A percentile compares a stretch with the other conserved stretches of the same genome.
Conservation (phyloP, 176 grass and related monocot species). For the Cocos nucifera region DNA sequence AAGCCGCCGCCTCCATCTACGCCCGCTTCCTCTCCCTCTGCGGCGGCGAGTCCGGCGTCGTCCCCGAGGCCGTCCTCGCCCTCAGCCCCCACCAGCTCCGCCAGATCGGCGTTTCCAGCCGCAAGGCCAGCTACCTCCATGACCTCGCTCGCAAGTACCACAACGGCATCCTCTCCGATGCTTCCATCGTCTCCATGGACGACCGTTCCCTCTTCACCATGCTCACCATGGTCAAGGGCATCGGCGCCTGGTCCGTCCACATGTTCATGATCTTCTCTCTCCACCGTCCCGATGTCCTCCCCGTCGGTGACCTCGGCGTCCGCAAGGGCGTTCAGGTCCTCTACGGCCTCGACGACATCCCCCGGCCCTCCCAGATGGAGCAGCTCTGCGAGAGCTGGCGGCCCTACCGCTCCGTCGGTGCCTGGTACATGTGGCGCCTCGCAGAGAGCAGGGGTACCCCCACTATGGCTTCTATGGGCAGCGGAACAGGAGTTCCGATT, state of each 20-base stretch:
- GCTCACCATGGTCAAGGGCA: constrained; percentile 36
- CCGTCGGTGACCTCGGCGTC: constrained; percentile 48
- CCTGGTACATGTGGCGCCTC: constrained; percentile 74
- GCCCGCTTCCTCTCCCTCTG: constrained; percentile 41
- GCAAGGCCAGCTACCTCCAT: constrained; percentile 20
- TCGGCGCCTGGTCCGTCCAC: constrained; percentile 58
- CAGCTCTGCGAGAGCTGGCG: constrained; percentile 37
- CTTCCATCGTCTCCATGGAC: constrained; percentile 26
- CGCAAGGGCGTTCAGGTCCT: constrained; percentile 63
- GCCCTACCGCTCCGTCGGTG: constrained; percentile 51
- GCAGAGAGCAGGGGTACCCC: constrained; percentile 36
- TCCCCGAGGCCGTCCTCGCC: constrained; percentile 33
- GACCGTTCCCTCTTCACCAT: constrained; percentile 19
- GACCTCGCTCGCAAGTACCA: constrained; percentile 32
- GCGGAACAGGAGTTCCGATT: too few relatives aligned
- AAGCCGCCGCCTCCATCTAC: constrained; percentile 43
- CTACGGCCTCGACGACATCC: constrained; percentile 36
- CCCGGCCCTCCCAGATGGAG: constrained; percentile 48
- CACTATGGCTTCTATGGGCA: not conserved
- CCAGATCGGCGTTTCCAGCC: constrained; percentile 47
- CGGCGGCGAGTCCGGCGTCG: constrained; percentile 6
- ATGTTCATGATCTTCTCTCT: constrained; percentile 85
- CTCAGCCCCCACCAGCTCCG: constrained; percentile 42
- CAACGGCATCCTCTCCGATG: constrained; percentile 35
- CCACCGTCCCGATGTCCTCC: constrained; percentile 59